phyloP scores from a whole-genome alignment of 2,329 filamentous ascomycete species.

The Epichloe scottii region DNA sequence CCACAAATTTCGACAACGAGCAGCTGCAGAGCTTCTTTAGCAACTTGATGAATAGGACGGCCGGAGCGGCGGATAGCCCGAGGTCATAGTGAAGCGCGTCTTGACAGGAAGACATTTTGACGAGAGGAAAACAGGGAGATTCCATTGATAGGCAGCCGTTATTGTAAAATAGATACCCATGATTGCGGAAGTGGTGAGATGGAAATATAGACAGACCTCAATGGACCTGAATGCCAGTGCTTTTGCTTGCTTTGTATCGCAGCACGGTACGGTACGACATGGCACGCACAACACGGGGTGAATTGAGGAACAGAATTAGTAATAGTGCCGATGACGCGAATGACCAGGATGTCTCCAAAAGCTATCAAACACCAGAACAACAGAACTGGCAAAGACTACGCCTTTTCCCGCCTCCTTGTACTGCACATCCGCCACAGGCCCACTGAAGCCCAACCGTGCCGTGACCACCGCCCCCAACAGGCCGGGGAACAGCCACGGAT shows the following conservation, averaged over 20 bases:
- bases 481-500: slow-evolving; percentile 82
- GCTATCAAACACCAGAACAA: no score
- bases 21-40: slow-evolving; percentile 48
- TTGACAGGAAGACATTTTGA: neutral
- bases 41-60: slow-evolving; percentile 44
- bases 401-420: slow-evolving; percentile 13
- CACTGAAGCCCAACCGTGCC: slow-evolving; percentile 54
- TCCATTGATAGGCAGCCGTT: slow-evolving; percentile 3
- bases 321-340: neutral
- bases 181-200: slow-evolving; percentile 6
- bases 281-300: no score
- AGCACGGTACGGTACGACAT: no score
- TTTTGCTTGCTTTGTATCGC: no score
- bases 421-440: slow-evolving; percentile 14
- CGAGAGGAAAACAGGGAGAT: neutral
- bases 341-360: no score
- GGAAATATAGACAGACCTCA: no score
- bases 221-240: no score
- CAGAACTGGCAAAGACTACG: neutral
- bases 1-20: slow-evolving; percentile 36
- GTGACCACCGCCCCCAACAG: slow-evolving; percentile 67
- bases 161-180: slow-evolving; percentile 32
- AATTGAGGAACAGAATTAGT: neutral
- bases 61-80: slow-evolving; percentile 12
- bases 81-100: slow-evolving; percentile 4